phyloP scores from a whole-genome alignment of 1,284 basidiomycete genomes.

The Cutaneotrichosporon spelunceum region DNA sequence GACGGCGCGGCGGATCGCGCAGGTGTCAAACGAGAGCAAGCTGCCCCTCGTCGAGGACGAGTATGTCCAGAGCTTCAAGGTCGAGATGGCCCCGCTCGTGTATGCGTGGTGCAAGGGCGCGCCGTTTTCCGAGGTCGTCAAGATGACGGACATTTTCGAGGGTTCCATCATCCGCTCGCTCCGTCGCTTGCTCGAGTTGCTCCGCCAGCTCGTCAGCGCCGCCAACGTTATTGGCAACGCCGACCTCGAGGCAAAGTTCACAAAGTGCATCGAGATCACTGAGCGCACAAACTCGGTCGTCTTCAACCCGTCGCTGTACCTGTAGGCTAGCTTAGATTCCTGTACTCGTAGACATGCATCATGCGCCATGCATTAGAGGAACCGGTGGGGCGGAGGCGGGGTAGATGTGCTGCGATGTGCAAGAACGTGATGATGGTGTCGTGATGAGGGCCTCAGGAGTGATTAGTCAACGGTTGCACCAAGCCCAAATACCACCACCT shows the following conservation, averaged over 20 bases:
- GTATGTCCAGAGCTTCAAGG: constrained; percentile 96
- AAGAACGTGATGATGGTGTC: too few relatives aligned
- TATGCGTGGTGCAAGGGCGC: constrained; percentile 96
- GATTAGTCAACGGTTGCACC: too few relatives aligned
- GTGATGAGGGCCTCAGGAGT: too few relatives aligned
- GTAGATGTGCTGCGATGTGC: too few relatives aligned
- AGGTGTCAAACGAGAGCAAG: constrained; percentile 90
- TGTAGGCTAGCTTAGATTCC: constrained; percentile 7
- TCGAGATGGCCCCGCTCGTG: constrained; percentile 96
- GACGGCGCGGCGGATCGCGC: constrained; percentile 87
- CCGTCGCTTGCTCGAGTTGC: constrained; percentile 84
- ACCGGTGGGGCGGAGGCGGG: too few relatives aligned
- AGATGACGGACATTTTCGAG: constrained; percentile 90
- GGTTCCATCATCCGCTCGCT: constrained; percentile 92
- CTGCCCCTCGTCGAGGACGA: constrained; percentile 86
- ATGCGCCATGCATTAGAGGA: too few relatives aligned
- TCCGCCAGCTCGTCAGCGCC: constrained; percentile 91
- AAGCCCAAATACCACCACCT: too few relatives aligned
- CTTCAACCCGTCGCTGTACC: constrained; percentile 64
- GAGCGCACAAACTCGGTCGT: constrained; percentile 90
- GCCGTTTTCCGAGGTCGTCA: constrained; percentile 94
- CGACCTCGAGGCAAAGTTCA: constrained; percentile 88
- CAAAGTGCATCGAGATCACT: constrained; percentile 79
- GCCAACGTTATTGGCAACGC: constrained; percentile 94
- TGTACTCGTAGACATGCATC: not conserved